Conservation (phyloP, 2,329 filamentous ascomycete genomes). For the Orbilia blumenaviensis region DNA sequence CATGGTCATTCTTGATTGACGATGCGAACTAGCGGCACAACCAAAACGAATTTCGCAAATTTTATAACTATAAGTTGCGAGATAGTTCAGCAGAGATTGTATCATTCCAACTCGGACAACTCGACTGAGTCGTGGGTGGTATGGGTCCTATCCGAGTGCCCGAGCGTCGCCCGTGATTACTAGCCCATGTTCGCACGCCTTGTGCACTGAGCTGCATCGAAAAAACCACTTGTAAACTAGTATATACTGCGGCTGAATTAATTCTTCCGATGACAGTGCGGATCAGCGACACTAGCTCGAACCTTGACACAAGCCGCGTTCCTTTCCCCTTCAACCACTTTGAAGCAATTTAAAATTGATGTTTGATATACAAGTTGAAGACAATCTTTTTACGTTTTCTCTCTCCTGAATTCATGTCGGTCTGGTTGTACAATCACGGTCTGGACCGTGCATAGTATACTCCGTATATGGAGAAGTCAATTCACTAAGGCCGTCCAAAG, state of each 20-base stretch:
- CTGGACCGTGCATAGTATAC: conserved; percentile 20
- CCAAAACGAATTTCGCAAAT: neutral
- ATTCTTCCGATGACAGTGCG: conserved; percentile 44
- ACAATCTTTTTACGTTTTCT: too few relatives aligned
- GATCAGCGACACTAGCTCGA: conserved; percentile 29
- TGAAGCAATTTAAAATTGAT: conserved; percentile 19
- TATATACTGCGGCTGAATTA: conserved; percentile 51
- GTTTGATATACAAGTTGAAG: too few relatives aligned
- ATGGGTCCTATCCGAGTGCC: conserved; percentile 12
- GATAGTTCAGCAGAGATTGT: conserved; percentile 13
- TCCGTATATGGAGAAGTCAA: neutral
- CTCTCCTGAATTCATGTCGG: neutral
- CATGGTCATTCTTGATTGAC: neutral
- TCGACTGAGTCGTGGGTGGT: neutral
- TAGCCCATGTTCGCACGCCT: conserved; percentile 32
- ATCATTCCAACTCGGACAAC: conserved; percentile 39
- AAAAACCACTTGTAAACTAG: conserved; percentile 7
- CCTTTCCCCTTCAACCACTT: neutral
- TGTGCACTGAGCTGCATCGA: conserved; percentile 4
- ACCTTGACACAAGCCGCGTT: conserved; percentile 12
- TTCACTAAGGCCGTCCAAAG: neutral
- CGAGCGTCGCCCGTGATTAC: conserved; percentile 23
- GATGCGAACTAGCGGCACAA: conserved; percentile 1
- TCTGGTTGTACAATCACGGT: conserved; percentile 13
- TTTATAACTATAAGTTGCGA: neutral